Base-by-base conservation (phyloP, 1,284 basidiomycete genomes). In the Chalciporus sp. region DNA sequence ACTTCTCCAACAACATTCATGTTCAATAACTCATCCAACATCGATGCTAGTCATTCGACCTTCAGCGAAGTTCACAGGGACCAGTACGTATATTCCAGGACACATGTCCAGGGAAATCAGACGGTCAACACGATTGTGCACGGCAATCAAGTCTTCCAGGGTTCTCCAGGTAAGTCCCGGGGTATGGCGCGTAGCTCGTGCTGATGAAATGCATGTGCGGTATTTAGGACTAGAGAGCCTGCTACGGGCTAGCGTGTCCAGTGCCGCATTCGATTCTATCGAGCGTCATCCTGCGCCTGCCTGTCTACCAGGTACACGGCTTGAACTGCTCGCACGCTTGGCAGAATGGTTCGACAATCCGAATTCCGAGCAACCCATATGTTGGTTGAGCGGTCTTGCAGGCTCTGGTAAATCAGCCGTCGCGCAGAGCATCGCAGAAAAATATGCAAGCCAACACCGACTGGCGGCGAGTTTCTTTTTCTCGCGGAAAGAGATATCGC, bases 391-490 rank as follows among this genome's bases (percentile, higher is more conserved):
- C n/a, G 63, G 62, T 33, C 52, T 47, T 20, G 58, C 63, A 17
- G 62, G 63, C 2, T 65, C 61, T 4, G 62, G 63, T 14, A 63
- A 63, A 49, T 63, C 63, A 10, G 62, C 61, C 7, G 39, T 63
- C 27, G 61, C 63, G 2, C 63, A 63, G 28, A 63, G 37, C 41
- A 41, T 63, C 3, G 56, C 62, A 35, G 63, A 63, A 41, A 53
- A 51, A 37, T 63, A 61, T 37, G 61, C 63, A 7, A 28, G 26
- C 37, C 55, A 51, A 7, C 43, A 26, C 6, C 55, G 56, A 28
- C 59, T 63, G 7, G 61, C 59, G 11, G 62, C 62, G n/a, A 63
- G 61, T n/a, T 63, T 63, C 46, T 63, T 63, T 48, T 65, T 65
- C 33, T 63, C 61, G 28, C 47, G 61, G n/a, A 58, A 58, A 29